Evolutionary conservation across 176 grass and related monocot species (phyloP), one percentile per base, ranked within the genome.

Genomic region (Panicum miliaceum): DNA sequence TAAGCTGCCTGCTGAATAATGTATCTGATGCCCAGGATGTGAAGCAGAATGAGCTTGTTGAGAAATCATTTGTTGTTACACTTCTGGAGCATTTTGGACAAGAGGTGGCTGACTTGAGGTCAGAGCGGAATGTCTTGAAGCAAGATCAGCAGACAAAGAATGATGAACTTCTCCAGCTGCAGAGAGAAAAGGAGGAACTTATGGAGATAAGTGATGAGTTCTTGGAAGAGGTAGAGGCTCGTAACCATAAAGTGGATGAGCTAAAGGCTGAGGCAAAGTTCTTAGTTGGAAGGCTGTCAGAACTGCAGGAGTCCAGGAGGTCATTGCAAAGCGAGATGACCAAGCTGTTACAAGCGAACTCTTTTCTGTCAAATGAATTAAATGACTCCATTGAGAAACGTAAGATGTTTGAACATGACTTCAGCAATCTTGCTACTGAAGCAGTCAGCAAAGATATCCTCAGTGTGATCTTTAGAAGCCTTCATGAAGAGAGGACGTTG

Each of bases 31-130:
- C 91, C n/a, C 84, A 96, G 48, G 96, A 99, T 83, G 83, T 85
- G 62, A 95, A 75, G 58, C 93, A 96, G 71, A 90, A 80, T 72
- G 89, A 90, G 66, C 83, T 96, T 85, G 87, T 96, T 36, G 96
- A 98, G 85, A 98, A 94, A 75, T 94, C 96, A 22, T 75, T 95
- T 60, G 88, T 97, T 52, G 83, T 95, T 47, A 95, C 85, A 45
- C 96, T 98, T 81, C 77, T 98, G 18, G 91, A 95, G 73, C 96
- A 98, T 84, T 98, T 95, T 56, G 85, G 93, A 68, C 78, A 86
- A 73, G 91, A 95, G 87, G 89, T 98, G 12, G 71, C 84, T 25
- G 96, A 94, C 41, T 79, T 98, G 51, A 90, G 91, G 79, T 82
- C 90, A 69, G 96, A 95, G 85, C 67, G 87, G 50, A 89, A 86